These are phyloP conservation scores for Phaeosphaeriaceae sp. DNA, from an alignment of 2,329 filamentous ascomycete genomes.

Conservation along the genomic window DNA sequence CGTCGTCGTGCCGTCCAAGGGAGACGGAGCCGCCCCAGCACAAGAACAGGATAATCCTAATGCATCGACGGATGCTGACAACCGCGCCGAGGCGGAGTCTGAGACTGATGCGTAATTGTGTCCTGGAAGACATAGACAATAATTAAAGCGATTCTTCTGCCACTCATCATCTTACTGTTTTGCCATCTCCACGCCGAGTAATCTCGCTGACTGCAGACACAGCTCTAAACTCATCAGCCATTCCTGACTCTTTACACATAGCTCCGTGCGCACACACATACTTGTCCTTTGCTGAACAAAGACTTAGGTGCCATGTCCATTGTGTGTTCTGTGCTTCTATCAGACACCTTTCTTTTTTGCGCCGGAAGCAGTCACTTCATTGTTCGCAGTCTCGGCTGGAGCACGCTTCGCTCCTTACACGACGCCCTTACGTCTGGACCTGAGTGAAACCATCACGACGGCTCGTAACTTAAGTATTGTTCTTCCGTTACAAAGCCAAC, in stretches of 20 bases:
- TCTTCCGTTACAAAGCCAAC: neutral
- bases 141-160: neutral
- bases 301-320: neutral
- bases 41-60: constrained; percentile 17
- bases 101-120: constrained; percentile 3
- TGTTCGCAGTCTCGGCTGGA: neutral
- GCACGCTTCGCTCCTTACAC: neutral
- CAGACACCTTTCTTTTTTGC: neutral
- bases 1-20: constrained; percentile 41
- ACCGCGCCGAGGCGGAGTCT: constrained; percentile 3
- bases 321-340: neutral
- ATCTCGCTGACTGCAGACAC: neutral
- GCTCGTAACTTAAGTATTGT: neutral
- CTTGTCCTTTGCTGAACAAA: neutral
- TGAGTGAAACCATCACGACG: neutral
- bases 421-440: neutral
- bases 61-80: constrained; percentile 9
- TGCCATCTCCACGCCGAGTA: neutral
- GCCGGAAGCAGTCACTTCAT: constrained; percentile 1
- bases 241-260: neutral
- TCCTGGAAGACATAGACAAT: neutral
- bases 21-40: constrained; percentile 15
- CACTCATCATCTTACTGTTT: neutral
- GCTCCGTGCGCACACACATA: neutral
- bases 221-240: neutral